These are phyloP conservation scores for Ogataea zsoltii DNA, from an alignment of 805 yeast species.

Conservation along the genomic window DNA sequence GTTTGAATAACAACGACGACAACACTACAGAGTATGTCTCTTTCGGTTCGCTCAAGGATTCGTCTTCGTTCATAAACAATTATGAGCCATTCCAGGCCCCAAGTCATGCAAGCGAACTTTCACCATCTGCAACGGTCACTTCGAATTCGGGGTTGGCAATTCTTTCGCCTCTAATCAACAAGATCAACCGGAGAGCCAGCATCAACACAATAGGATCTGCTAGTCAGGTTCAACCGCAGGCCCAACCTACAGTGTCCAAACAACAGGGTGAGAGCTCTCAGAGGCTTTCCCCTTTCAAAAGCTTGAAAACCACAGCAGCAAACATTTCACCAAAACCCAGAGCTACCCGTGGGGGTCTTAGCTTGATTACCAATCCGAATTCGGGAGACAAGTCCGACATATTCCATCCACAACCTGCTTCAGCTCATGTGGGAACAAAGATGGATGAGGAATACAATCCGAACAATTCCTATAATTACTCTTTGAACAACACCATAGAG, in stretches of 20 bases:
- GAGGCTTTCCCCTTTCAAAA: slow-evolving; percentile 13
- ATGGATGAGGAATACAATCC: slow-evolving; percentile 34
- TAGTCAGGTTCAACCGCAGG: slow-evolving; percentile 4
- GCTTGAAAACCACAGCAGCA: slow-evolving; percentile 6
- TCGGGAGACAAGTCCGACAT: slow-evolving; percentile 4
- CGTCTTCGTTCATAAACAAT: slow-evolving; percentile 21
- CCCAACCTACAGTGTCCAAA: not conserved
- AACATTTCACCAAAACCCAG: slow-evolving; percentile 20
- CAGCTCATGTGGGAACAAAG: not conserved
- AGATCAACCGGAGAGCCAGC: slow-evolving; percentile 18
- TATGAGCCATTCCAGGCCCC: slow-evolving; percentile 11
- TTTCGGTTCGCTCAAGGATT: slow-evolving; percentile 39
- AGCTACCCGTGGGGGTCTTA: slow-evolving; percentile 18
- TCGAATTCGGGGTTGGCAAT: slow-evolving; percentile 22
- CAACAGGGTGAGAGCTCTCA: slow-evolving; percentile 1
- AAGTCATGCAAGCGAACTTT: slow-evolving; percentile 4
- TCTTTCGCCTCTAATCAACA: slow-evolving; percentile 24
- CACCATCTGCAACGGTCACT: slow-evolving; percentile 12
- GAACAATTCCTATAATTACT: slow-evolving; percentile 33
- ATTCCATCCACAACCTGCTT: not conserved
- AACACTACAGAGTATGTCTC: slow-evolving; percentile 37
- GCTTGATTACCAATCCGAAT: slow-evolving; percentile 15
- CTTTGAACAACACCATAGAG: slow-evolving; percentile 33
- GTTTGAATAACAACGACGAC: slow-evolving; percentile 16
- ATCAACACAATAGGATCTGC: slow-evolving; percentile 10